Evolutionary conservation across 371 early-diverging fungal genomes (phyloP).

Genomic region (Lichtheimia ornata): DNA sequence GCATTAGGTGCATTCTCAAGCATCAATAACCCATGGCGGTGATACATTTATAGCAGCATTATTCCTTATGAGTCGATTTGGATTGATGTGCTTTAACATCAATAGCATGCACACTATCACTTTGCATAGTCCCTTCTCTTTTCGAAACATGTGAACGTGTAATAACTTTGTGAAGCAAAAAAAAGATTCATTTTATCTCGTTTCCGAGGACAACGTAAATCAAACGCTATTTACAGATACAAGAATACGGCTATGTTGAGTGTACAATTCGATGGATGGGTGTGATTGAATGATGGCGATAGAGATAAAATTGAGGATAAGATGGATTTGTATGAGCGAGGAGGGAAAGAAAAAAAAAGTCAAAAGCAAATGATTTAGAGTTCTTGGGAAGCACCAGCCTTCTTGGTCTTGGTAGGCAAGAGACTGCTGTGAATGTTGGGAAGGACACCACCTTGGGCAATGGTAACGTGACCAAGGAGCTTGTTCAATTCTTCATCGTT

Average conservation of each 20-base stretch:
- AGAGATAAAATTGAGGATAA: not conserved
- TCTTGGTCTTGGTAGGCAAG: constrained; percentile 69
- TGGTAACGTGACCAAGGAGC: constrained; percentile 81
- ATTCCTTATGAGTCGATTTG: no score
- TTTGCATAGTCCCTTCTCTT: no score
- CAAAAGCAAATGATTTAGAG: constrained; percentile 19
- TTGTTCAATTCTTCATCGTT: constrained; percentile 95
- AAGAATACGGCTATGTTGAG: constrained; percentile 2
- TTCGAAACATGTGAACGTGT: no score
- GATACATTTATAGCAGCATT: no score
- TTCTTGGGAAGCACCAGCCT: constrained; percentile 49
- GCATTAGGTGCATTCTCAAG: no score
- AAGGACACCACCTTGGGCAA: constrained; percentile 81
- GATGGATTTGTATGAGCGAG: not conserved
- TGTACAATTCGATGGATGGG: not conserved
- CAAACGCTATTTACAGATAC: constrained; percentile 20
- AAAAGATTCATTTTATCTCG: constrained; percentile 2
- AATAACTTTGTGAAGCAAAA: not conserved
- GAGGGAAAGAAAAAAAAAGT: constrained; percentile 2
- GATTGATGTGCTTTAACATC: no score
- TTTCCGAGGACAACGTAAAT: constrained; percentile 7
- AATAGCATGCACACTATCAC: no score
- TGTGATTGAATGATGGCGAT: not conserved
- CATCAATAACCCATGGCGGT: no score
- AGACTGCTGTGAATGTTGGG: constrained; percentile 77